Conservation (phyloP, 768 basidiomycete species). For the Agaricus bisporus region DNA sequence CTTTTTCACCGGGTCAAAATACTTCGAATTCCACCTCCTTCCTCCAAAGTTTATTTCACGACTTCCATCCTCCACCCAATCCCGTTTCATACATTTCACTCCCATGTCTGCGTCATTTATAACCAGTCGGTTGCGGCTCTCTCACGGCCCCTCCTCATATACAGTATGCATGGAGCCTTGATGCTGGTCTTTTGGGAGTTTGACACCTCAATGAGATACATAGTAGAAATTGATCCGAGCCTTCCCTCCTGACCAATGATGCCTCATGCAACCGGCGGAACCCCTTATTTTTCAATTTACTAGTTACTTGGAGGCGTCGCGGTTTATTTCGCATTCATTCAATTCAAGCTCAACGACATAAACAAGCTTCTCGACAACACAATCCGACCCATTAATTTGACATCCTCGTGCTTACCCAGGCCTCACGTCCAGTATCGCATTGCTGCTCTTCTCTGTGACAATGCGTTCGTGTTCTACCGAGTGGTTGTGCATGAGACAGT, state of each 20-base stretch:
- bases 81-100: slow-evolving; percentile 6
- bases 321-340: not conserved
- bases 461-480: not conserved
- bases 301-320: not conserved
- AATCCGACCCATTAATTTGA: not conserved
- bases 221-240: slow-evolving; percentile 1
- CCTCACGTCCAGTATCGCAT: no score
- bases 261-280: not conserved
- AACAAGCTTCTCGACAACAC: not conserved
- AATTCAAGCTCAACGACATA: not conserved
- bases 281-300: not conserved
- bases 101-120: slow-evolving; percentile 12
- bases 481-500: no score
- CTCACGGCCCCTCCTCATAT: slow-evolving; percentile 12
- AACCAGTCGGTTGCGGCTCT: slow-evolving; percentile 8
- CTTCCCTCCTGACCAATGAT: not conserved
- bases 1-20: slow-evolving; percentile 3
- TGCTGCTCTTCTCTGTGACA: no score
- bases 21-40: not conserved
- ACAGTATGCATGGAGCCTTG: slow-evolving; percentile 1
- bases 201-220: not conserved
- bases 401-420: not conserved
- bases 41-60: not conserved
- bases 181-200: not conserved
- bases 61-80: not conserved